Conservation (phyloP, 2,329 filamentous ascomycete genomes). For the Pseudogymnoascus sp. region DNA sequence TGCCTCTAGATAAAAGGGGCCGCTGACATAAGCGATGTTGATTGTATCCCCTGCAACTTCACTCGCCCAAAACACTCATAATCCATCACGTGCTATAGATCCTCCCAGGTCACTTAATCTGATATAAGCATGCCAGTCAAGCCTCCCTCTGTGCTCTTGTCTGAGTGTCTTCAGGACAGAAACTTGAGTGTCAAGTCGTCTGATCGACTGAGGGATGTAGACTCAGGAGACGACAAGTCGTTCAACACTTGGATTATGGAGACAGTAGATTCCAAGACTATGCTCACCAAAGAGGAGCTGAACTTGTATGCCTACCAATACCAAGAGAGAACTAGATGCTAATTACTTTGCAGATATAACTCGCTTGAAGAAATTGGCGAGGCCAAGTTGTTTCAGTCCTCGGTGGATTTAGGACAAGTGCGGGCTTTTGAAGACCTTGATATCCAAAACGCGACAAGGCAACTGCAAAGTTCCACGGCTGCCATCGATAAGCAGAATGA, state of each 20-base stretch:
- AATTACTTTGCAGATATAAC: constrained; percentile 36
- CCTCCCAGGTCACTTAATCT: background rate
- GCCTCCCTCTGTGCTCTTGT: background rate
- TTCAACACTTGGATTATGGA: constrained; percentile 37
- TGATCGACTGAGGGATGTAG: background rate
- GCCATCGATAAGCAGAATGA: constrained; percentile 57
- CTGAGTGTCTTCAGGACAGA: constrained; percentile 20
- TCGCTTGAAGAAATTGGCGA: constrained; percentile 40
- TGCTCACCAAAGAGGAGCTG: constrained; percentile 46
- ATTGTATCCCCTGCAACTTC: background rate
- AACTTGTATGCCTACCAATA: constrained; percentile 34
- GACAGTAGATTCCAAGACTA: constrained; percentile 41
- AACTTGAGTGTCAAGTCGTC: constrained; percentile 23
- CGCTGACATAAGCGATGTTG: constrained; percentile 5
- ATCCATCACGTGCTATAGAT: background rate
- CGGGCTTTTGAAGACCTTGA: constrained; percentile 50
- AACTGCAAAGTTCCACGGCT: constrained; percentile 55
- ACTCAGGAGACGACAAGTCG: background rate
- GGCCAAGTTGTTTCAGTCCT: constrained; percentile 36
- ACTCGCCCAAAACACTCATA: background rate
- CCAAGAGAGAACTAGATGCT: background rate
- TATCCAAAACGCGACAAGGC: constrained; percentile 50
- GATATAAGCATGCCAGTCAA: constrained; percentile 6
- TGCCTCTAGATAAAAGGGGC: background rate
- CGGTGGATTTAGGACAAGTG: constrained; percentile 38